A percentile compares a stretch with the other conserved stretches of the same genome.
phyloP scores from a whole-genome alignment of 129 eudicot genomes.

The Silybum marianum region DNA sequence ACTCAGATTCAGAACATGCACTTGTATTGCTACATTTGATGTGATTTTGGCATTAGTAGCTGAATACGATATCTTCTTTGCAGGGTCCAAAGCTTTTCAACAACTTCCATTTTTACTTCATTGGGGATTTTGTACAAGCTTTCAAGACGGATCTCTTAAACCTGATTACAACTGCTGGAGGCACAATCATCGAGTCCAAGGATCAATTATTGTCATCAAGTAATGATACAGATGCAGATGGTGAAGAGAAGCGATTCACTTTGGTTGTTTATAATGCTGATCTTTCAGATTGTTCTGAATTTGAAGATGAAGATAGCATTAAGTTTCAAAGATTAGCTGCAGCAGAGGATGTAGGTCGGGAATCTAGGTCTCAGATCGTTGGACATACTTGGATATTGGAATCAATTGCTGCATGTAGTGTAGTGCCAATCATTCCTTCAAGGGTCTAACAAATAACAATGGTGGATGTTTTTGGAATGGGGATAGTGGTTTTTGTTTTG shows the following conservation, averaged over 20 bases:
- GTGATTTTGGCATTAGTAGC: not conserved
- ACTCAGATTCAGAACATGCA: no score
- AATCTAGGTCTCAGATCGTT: conserved; percentile 35
- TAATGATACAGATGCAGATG: not conserved
- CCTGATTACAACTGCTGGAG: conserved; percentile 61
- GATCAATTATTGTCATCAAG: conserved; percentile 32
- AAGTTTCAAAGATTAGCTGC: conserved; percentile 39
- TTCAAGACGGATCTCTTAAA: conserved; percentile 45
- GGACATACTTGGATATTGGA: conserved; percentile 77
- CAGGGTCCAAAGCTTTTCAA: conserved; percentile 78
- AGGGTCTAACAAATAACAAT: not conserved
- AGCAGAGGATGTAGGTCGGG: conserved; percentile 56
- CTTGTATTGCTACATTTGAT: no score
- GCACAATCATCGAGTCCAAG: conserved; percentile 36
- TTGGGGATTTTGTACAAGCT: conserved; percentile 57
- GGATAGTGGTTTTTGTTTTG: not conserved
- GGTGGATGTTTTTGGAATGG: conserved; percentile 3
- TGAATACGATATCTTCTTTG: conserved; percentile 9
- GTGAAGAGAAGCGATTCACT: conserved; percentile 16
- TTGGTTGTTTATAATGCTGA: conserved; percentile 57
- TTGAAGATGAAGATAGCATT: conserved; percentile 33
- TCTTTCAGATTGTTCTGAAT: conserved; percentile 22
- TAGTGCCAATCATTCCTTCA: conserved; percentile 22
- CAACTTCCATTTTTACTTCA: conserved; percentile 51
- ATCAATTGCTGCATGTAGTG: conserved; percentile 58